Evolutionary conservation across 768 basidiomycete species (phyloP), one percentile per base, ranked within the genome.

Genomic region (Phanerochaete sordida): DNA sequence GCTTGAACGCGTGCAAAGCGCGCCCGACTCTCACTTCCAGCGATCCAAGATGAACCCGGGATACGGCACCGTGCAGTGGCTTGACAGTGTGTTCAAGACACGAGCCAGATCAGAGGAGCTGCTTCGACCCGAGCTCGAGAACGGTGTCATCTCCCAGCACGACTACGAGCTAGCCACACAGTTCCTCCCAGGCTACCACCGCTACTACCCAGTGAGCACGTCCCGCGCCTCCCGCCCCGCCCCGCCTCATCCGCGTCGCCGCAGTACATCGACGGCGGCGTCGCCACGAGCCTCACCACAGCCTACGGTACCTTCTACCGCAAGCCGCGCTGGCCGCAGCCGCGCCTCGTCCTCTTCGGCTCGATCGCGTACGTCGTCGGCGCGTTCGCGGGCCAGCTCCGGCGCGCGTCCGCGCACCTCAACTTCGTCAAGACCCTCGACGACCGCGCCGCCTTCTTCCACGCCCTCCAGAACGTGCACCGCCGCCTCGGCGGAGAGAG

Each of bases 101-200:
- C 77, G 75, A 54, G 23, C 72, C 15, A 64, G 64, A 15, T 71
- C 78, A 53, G 79, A 84, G 61, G 56, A 73, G n/a, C 79, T 84
- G 44, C 77, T 86, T 24, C 69, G 75, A 4, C 83, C 83, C 51
- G 79, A 86, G 63, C 76, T 77, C 51, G 80, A 84, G 33, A 67
- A 73, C n/a, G 84, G 82, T 16, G 74, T 76, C 63, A 71, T 85
- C 58, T 76, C 79, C 4, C 66, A 65, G 21, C 79, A 77, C 56
- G 87, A 90, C 75, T 88, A 81, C 68, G 76, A 86, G 0, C 69
- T 79, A 12, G 81, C 86, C 3, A 67, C 76, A 58, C 68, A 68
- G 27, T 89, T 88, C 74, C 70, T 85, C 27, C 80, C 85, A 37
- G 79, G 78, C 39, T 65, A 68, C 74, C 64, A 81, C 74, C 69